Evolutionary conservation across 495 filamentous ascomycete genomes (phyloP).

Genomic region (Platismatia glauca): DNA sequence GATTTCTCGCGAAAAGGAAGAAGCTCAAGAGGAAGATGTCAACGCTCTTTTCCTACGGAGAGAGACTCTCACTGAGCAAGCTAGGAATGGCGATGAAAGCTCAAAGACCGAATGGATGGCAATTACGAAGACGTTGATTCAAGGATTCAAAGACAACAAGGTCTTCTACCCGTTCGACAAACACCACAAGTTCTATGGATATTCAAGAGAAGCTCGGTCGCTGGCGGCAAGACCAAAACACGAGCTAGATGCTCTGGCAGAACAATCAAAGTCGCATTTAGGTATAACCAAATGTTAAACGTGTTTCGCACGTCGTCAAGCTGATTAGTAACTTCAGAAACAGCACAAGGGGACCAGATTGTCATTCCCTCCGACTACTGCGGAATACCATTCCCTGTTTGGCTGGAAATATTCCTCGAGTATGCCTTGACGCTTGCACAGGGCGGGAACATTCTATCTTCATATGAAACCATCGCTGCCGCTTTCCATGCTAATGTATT

Average conservation of each 20-base stretch:
- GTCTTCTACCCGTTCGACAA: conserved; percentile 70
- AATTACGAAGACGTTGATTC: conserved; percentile 61
- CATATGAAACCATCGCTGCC: conserved; percentile 67
- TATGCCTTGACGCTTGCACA: conserved; percentile 69
- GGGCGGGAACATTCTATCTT: conserved; percentile 46
- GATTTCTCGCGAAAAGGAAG: conserved; percentile 29
- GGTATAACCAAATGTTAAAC: conserved; percentile 3
- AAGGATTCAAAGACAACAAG: conserved; percentile 70
- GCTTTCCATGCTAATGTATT: conserved; percentile 72
- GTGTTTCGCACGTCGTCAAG: not conserved
- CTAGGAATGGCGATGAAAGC: conserved; percentile 43
- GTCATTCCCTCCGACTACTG: conserved; percentile 57
- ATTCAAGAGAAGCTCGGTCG: conserved; percentile 41
- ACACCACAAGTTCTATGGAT: conserved; percentile 59
- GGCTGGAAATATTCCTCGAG: conserved; percentile 86
- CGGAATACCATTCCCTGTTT: conserved; percentile 67
- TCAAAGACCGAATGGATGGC: conserved; percentile 61
- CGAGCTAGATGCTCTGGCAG: conserved; percentile 3
- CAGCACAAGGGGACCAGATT: conserved; percentile 15
- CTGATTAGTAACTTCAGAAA: conserved; percentile 20
- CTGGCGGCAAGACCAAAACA: conserved; percentile 22
- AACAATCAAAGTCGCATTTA: conserved; percentile 5
- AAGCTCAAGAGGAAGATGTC: conserved; percentile 43
- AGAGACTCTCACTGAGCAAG: conserved; percentile 39
- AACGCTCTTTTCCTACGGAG: conserved; percentile 49